A percentile compares a stretch with the other conserved stretches of the same genome.
Evolutionary conservation across 2,329 filamentous ascomycete species (phyloP).

Genomic region (Monosporascus ibericus): DNA sequence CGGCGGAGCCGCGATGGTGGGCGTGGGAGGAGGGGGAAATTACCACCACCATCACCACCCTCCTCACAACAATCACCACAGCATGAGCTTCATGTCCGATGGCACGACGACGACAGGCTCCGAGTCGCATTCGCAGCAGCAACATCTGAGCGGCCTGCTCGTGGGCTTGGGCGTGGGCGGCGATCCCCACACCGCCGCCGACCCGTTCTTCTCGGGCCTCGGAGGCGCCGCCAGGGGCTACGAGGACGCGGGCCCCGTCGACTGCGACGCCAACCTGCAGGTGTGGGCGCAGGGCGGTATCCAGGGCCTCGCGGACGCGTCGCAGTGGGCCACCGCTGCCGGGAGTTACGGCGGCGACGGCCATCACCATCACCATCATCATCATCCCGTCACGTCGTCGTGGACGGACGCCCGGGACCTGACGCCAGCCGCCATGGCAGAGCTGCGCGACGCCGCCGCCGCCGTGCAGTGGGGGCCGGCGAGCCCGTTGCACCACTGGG

Average conservation of each 20-base stretch:
- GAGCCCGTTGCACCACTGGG: not conserved
- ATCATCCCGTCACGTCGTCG: not conserved
- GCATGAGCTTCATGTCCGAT: slow-evolving; percentile 32
- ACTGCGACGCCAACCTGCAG: slow-evolving; percentile 10
- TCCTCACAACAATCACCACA: slow-evolving; percentile 10
- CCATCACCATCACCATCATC: not conserved
- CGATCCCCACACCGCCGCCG: slow-evolving; percentile 9
- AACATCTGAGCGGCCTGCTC: slow-evolving; percentile 13
- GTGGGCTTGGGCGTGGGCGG: not conserved
- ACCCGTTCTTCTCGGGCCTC: slow-evolving; percentile 24
- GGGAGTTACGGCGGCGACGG: not conserved
- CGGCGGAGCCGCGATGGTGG: slow-evolving; percentile 2
- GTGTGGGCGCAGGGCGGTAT: slow-evolving; percentile 1
- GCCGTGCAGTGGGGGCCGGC: not conserved
- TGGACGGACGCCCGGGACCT: not conserved
- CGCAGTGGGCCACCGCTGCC: not conserved
- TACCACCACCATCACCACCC: slow-evolving; percentile 4
- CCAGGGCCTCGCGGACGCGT: not conserved
- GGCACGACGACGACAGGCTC: slow-evolving; percentile 4
- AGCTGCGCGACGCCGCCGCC: not conserved
- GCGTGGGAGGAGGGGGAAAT: too few species aligned
- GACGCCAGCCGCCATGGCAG: not conserved
- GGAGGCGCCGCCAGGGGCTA: slow-evolving; percentile 14
- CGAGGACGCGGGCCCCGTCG: slow-evolving; percentile 4
- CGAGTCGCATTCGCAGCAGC: slow-evolving; percentile 23